phyloP scores from a whole-genome alignment of 768 basidiomycete genomes.

The Mycena rosella region DNA sequence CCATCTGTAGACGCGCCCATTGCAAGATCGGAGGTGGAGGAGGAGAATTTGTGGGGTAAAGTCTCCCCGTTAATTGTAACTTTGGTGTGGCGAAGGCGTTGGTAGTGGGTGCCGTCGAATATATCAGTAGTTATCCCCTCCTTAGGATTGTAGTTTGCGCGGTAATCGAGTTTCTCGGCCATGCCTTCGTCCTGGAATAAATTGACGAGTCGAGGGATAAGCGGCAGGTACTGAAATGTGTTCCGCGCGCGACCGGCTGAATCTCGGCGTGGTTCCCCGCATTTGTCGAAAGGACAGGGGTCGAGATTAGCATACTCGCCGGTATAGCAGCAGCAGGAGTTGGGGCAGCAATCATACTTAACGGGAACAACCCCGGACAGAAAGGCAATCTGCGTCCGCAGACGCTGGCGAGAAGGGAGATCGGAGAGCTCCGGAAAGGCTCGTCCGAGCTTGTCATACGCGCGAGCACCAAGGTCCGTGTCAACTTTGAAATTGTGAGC shows the following conservation, averaged over 20 bases:
- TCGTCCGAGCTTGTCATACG: not conserved
- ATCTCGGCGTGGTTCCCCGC: not conserved
- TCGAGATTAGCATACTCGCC: not conserved
- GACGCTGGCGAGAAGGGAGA: not conserved
- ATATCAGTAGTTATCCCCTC: too few species aligned
- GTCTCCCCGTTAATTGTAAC: too few species aligned
- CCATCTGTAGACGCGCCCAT: too few species aligned
- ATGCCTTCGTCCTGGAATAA: constrained; percentile 31
- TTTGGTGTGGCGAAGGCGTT: too few species aligned
- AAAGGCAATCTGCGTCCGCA: not conserved
- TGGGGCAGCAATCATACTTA: not conserved
- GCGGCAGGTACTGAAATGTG: constrained; percentile 37
- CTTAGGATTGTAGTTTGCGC: constrained; percentile 28
- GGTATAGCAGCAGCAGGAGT: constrained; percentile 14
- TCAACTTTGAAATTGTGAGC: constrained; percentile 19
- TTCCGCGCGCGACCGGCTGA: constrained; percentile 1
- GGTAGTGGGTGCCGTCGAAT: too few species aligned
- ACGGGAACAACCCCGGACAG: constrained; percentile 1
- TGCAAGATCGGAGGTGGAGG: too few species aligned
- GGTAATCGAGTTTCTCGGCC: constrained; percentile 40
- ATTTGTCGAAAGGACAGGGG: constrained; percentile 6
- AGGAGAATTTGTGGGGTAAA: too few species aligned
- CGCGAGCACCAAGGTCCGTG: constrained; percentile 3
- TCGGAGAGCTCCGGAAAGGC: constrained; percentile 1
- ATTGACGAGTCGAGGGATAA: constrained; percentile 47